Base-by-base conservation (phyloP, 1,284 basidiomycete genomes). In the Rhodotorula sp. region DNA sequence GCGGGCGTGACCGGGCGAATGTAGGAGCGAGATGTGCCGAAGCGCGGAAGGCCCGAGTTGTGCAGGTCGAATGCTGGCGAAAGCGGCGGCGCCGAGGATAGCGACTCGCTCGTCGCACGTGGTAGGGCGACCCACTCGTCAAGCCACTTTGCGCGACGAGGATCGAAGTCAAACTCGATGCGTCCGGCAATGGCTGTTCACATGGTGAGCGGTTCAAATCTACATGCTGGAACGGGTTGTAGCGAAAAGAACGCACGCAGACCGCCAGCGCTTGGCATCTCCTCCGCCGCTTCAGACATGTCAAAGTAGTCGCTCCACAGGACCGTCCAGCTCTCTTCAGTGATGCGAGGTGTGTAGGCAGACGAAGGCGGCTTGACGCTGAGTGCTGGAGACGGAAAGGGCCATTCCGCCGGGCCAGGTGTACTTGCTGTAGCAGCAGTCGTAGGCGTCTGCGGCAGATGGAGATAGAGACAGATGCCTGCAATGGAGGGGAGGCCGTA, bases 141-240 rank as follows among this genome's bases (percentile, higher is more conserved):
- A 14, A 73, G 68, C 74, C 74, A 76, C 4, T 68, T 62, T 14
- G 76, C 72, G 34, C 74, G 70, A 14, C 56, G 63, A 2, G 64
- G 52, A n/a, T 75, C 75, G 54, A 77, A 60, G 63, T 77, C 75
- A 60, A 78, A 78, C 53, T 77, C 72, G 56, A 78, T 57, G 0
- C 70, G 66, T 16, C 70, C 75, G 25, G 74, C 77, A 45, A 78
- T 71, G 7, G 77, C 77, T 78, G 46, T 1, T 10, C 0, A 34
- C 9, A 48, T 4, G 8, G 7, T 55, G 7, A 46, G 53, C 4
- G 27, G n/a, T 19, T 49, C 54, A 50, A 41, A 23, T 17, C 12
- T 5, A 3, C 42, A 27, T 54, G 42, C 23, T 7, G 25, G 25
- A 27, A 19, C 5, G 4, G 16, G 9, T 2, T 41, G 19, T 21